Conservation (phyloP, 768 basidiomycete genomes). For the Rhodotorula paludigena region DNA sequence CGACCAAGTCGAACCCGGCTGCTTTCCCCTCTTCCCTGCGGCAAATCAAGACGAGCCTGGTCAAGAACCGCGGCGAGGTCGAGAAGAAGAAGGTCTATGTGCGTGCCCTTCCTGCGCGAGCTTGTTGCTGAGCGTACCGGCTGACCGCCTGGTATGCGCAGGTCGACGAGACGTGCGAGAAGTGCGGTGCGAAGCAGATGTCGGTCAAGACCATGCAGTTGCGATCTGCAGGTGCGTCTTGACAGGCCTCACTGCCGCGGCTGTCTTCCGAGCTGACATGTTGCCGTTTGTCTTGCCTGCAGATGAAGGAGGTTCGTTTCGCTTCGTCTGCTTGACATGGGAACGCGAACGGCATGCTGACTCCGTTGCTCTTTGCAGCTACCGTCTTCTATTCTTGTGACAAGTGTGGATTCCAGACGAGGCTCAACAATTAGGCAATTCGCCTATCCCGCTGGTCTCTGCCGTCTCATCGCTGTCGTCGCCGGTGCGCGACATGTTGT, state of each 20-base stretch:
- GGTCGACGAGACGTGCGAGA: conserved; percentile 84
- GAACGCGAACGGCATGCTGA: background rate
- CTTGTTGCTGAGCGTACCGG: background rate
- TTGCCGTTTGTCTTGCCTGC: background rate
- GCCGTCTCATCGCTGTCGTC: background rate
- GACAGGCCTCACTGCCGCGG: background rate
- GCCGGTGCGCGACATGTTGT: too few relatives aligned
- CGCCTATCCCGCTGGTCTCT: background rate
- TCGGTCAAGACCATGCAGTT: conserved; percentile 37
- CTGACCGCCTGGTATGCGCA: conserved; percentile 45
- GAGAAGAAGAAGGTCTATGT: conserved; percentile 44
- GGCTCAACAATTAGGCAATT: conserved; percentile 46
- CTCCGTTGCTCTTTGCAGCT: background rate
- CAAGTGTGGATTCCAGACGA: conserved; percentile 45
- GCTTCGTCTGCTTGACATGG: too few relatives aligned
- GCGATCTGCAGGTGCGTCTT: conserved; percentile 31
- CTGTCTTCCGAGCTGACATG: background rate
- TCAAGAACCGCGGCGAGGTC: conserved; percentile 56
- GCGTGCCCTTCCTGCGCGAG: background rate
- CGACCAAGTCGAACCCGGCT: conserved; percentile 83
- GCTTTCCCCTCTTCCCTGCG: conserved; percentile 86
- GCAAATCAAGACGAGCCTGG: conserved; percentile 78
- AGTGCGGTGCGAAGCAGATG: conserved; percentile 37
- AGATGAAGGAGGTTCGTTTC: conserved; percentile 35
- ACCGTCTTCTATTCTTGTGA: conserved; percentile 42